Base-by-base conservation (phyloP, 2,329 filamentous ascomycete genomes). In the Colletotrichum paranaense region DNA sequence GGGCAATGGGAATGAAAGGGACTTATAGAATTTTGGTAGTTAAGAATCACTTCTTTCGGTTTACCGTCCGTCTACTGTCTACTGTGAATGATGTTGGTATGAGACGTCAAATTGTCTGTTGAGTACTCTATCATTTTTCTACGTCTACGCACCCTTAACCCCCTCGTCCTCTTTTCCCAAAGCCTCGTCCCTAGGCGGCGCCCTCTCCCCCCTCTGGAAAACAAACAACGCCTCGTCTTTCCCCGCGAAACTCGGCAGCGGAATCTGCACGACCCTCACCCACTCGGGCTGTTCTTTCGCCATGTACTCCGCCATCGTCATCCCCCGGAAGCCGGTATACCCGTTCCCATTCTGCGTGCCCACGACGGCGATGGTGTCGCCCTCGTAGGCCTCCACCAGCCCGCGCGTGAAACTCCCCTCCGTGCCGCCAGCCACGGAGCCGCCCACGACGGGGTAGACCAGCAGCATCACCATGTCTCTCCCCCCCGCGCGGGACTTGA, bases 211-310 rank as follows among this genome's bases (percentile, higher is more conserved):
- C 67, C 86, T 80, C 77, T 88, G 86, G 76, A 92, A 94, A 24
- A 94, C 87, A 81, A 91, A 95, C 68, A 95, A 78, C 0, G 91
- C 93, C 82, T 95, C 93, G 77, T 95, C 93, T 80, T 95, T 95
- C 32, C 91, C 93, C 3, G 92, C 90, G 81, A 95, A 95, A 80
- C 92, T 94, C 26, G 92, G 92, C 78, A 95, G 80, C 4, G 92
- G 88, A 74, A 94, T 86, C 83, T 93, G 91, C 16, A 89, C 86
- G 2, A 89, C 85, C 80, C 89, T 88, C 62, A 87, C 85, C 88
- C 91, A 95, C 1, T 84, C 85, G 30, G 78, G 80, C 76, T 89
- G 86, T 78, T 92, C 88, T 60, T 80, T 83, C 73, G 82, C 87
- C 83, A 94, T 91, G 84, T 90, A 95, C 78, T 91, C 87, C 76